Conservation (phyloP, 208 protist species). For the Crithidia expoeki region DNA sequence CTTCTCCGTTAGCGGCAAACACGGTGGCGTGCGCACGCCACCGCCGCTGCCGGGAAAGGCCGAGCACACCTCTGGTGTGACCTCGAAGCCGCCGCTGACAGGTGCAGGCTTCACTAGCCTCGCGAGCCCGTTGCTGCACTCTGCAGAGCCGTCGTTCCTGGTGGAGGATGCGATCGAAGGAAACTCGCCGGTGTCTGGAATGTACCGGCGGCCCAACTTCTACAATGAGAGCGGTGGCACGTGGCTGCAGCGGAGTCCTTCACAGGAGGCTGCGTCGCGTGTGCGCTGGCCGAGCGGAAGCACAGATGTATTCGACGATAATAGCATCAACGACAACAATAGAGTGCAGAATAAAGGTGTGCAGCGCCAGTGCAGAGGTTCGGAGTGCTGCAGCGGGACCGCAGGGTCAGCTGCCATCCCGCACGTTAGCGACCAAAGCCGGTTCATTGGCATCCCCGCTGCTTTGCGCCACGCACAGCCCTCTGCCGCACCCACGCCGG, state of each 20-base stretch:
- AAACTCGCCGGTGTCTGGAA: neutral
- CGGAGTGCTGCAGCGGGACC: constrained; percentile 1
- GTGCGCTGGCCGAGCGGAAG: neutral
- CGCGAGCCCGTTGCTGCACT: constrained; percentile 10
- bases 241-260: constrained; percentile 17
- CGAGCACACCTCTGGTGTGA: neutral
- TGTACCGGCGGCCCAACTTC: constrained; percentile 5
- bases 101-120: constrained; percentile 14
- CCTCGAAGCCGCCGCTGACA: neutral
- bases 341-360: neutral
- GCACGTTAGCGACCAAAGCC: neutral
- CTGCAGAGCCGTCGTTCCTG: constrained; percentile 16
- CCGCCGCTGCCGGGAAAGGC: neutral
- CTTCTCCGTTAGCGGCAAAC: neutral
- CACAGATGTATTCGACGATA: neutral
- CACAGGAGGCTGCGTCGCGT: neutral
- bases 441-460: neutral
- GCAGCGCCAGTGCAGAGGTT: constrained; percentile 11
- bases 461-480: neutral
- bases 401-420: constrained; percentile 2
- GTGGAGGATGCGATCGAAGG: neutral
- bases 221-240: constrained; percentile 18
- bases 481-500: neutral
- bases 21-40: no score
- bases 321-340: neutral